These are phyloP conservation scores for Calocera cornea DNA, from an alignment of 768 basidiomycete species.

Conservation along the genomic window DNA sequence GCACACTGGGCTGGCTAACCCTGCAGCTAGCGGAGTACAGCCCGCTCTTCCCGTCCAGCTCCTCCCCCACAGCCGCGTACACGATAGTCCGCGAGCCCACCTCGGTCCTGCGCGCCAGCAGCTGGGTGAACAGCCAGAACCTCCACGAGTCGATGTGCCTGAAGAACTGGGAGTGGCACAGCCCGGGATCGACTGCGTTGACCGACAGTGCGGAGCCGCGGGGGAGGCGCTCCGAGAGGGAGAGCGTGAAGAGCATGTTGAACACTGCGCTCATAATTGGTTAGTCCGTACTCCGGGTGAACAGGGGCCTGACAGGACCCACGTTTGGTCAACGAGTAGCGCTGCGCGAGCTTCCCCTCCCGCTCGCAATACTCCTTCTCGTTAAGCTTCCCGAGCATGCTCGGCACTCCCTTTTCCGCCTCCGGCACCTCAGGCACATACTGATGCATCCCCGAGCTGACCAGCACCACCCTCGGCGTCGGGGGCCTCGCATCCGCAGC, in stretches of 20 bases:
- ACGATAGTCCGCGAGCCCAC: slow-evolving; percentile 4
- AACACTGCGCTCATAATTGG: slow-evolving; percentile 8
- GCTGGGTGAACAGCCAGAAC: background rate
- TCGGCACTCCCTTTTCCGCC: slow-evolving; percentile 15
- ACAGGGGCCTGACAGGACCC: no score
- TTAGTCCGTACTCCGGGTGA: no score
- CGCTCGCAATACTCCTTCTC: background rate
- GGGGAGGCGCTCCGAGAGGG: slow-evolving; percentile 5
- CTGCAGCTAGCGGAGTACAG: background rate
- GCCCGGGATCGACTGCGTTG: slow-evolving; percentile 7
- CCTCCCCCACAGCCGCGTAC: background rate
- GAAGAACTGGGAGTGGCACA: slow-evolving; percentile 6
- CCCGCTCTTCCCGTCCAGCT: slow-evolving; percentile 2
- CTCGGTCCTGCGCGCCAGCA: slow-evolving; percentile 7
- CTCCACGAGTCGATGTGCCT: background rate
- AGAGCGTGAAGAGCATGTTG: slow-evolving; percentile 9
- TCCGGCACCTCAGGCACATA: slow-evolving; percentile 13
- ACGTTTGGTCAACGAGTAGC: background rate
- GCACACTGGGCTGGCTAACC: slow-evolving; percentile 1
- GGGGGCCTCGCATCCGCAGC: slow-evolving; percentile 18
- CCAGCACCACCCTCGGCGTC: slow-evolving; percentile 30
- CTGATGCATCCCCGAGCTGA: slow-evolving; percentile 33
- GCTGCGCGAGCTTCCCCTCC: background rate
- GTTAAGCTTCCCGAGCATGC: slow-evolving; percentile 24
- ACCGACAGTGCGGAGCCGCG: background rate